Base-by-base conservation (phyloP, 108 stramenopile species). In the Pseudonitzschia pungens region DNA sequence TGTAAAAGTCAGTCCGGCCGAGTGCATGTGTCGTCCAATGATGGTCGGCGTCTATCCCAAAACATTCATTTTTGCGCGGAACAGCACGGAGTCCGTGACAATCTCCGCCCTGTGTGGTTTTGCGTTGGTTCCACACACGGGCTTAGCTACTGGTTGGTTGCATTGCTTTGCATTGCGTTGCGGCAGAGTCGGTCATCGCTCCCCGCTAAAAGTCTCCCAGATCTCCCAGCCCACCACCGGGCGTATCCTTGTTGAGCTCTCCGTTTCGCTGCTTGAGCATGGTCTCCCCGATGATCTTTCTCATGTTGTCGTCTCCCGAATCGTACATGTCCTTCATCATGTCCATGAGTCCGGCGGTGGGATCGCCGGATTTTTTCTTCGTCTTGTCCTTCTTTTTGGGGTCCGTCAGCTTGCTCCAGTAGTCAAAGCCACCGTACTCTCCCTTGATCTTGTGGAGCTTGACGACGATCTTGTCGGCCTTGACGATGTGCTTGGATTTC, bases 251-350 rank as follows among this genome's bases (percentile, higher is more conserved):
- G 22, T 73, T 76, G 48, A 92, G 75, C 74, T 94, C 86, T 26
- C 96, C 96, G 63, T 75, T 72, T 71, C 89, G 86, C 60, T 93
- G 90, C 78, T 97, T 97, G 81, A 92, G 72, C 93, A 96, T 92
- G 57, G 94, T 84, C 84, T 98, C 96, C 31, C 96, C 98, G 78
- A 98, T 98, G 68, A 97, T 85, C 78, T 96, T 92, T 77, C 84
- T 84, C 90, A 96, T 98, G 55, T 94, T 94, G 60, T 97, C 98
- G 84, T 98, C 98, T 0, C 98, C 98, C 45, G 76, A 77, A 20
- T 97, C 95, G 74, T 98, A 98, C 96, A 98, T 95, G 54, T 98
- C 89, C 78, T 97, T 97, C 98, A 98, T 98, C 89, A 98, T 70
- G 54, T 95, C 94, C 92, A 97, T 98, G 10, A 71, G 97, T 89